These are phyloP conservation scores for Pseudotsuga menziesii DNA, from an alignment of 75 land plant genomes.

Conservation along the genomic window DNA sequence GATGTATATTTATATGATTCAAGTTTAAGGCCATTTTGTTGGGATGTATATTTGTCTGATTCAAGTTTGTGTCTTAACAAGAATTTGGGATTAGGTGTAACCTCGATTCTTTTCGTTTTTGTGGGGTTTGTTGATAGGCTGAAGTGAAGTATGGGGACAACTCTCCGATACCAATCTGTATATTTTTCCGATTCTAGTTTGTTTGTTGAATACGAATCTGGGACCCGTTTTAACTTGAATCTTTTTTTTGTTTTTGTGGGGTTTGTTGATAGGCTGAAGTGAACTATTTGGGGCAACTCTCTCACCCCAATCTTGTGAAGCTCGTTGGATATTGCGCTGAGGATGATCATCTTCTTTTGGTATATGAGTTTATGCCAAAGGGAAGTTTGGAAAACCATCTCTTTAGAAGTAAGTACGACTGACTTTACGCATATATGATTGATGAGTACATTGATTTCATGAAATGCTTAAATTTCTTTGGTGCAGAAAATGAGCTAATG, in stretches of 20 bases:
- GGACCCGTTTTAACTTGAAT: neutral
- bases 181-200: neutral
- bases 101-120: neutral
- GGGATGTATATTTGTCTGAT: neutral
- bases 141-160: conserved; percentile 72
- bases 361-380: conserved; percentile 71
- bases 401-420: conserved; percentile 44
- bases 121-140: conserved; percentile 20
- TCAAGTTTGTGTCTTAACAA: neutral
- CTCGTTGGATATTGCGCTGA: conserved; percentile 62
- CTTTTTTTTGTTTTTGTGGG: neutral
- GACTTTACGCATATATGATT: neutral
- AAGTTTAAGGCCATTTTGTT: too few species aligned
- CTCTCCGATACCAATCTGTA: conserved; percentile 43
- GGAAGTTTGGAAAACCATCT: conserved; percentile 77
- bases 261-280: conserved; percentile 47
- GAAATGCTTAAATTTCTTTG: neutral
- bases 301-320: conserved; percentile 66
- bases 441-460: neutral
- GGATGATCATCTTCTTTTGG: conserved; percentile 61
- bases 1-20: neutral
- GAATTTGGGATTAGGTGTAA: neutral
- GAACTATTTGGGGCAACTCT: conserved; percentile 60
- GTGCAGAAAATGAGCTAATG: too few species aligned
- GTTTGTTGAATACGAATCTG: neutral